Evolutionary conservation across 129 eudicot species (phyloP), one percentile per base, ranked within the genome.

Genomic region (Kitagawia praeruptora): DNA sequence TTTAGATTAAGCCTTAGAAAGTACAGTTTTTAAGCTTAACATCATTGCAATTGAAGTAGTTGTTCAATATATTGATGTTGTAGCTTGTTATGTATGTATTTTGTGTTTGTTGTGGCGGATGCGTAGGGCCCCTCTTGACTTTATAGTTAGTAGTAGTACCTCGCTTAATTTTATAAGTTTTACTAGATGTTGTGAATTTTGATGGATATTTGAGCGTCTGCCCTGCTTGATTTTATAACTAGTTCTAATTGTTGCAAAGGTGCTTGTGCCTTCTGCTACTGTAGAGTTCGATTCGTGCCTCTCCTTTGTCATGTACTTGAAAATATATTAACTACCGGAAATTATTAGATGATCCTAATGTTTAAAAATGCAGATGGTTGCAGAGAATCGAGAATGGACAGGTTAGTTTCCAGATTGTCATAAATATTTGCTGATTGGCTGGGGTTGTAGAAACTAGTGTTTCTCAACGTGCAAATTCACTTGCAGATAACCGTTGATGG

Each of bases 301-400:
- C 58, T 19, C 15, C 6, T 19, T 12, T 15, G 15, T 4, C 54
- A 1, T 48, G 3, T 49, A 15, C 6, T 1, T 18, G 7, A 16
- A 18, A 51, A 16, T 4, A 0, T 51, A 16, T 51, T 4, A 51
- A 51, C 58, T 51, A 16, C 58, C 8, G 8, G 16, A 49, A 49
- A 3, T 11, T 44, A 4, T 44, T 46, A 6, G 4, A 46, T 46
- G 3, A 11, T 46, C 10, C 10, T 46, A 46, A 46, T 44, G 9
- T 16, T 49, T 14, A 18, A 16, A 49, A 49, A 14, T 51, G 21
- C 58, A 95, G 98, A 83, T 95, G 98, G 98, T 85, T 92, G 93
- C 97, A 92, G 93, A 82, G 98, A 81, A 90, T 95, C 44, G 85
- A 86, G 66, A 90, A 90, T 78, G 89, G 94, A 63, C 97, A 91